Evolutionary conservation across 1,284 basidiomycete species (phyloP).

Genomic region (Hortiboletus rubellus): DNA sequence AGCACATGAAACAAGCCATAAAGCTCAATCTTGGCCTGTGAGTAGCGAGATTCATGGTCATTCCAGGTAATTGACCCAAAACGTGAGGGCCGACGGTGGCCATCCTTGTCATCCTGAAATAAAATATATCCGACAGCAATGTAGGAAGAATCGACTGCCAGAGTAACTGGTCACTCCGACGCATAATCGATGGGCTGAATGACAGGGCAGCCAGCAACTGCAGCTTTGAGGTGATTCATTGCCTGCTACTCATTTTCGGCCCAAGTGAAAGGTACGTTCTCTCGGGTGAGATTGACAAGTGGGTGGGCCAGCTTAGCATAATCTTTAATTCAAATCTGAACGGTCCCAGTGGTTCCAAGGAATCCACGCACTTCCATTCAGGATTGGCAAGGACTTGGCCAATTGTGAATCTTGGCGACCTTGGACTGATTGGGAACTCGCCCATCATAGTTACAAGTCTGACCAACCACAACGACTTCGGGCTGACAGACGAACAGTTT

Average conservation of each 20-base stretch:
- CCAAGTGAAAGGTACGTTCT: not conserved
- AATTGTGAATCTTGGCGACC: not conserved
- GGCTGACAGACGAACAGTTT: slow-evolving; percentile 16
- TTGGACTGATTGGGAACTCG: not conserved
- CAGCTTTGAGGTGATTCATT: slow-evolving; percentile 32
- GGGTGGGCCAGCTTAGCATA: slow-evolving; percentile 6
- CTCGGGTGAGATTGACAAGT: slow-evolving; percentile 1
- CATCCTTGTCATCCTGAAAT: slow-evolving; percentile 27
- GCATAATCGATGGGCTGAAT: slow-evolving; percentile 37
- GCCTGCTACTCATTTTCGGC: slow-evolving; percentile 2
- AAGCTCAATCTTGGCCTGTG: too few relatives aligned
- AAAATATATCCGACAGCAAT: slow-evolving; percentile 38
- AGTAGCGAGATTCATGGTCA: too few relatives aligned
- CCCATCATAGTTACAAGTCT: slow-evolving; percentile 16
- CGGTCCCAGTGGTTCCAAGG: slow-evolving; percentile 26
- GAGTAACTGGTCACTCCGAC: slow-evolving; percentile 27
- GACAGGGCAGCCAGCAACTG: slow-evolving; percentile 16
- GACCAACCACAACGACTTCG: slow-evolving; percentile 14
- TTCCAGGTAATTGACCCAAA: too few relatives aligned
- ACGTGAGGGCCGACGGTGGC: too few relatives aligned
- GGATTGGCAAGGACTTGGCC: not conserved
- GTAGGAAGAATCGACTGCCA: slow-evolving; percentile 39
- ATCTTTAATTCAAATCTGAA: slow-evolving; percentile 28
- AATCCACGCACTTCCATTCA: slow-evolving; percentile 30
- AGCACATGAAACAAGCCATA: too few relatives aligned